Conservation (phyloP, 345 rosid genomes). For the Gossypium anomalum region DNA sequence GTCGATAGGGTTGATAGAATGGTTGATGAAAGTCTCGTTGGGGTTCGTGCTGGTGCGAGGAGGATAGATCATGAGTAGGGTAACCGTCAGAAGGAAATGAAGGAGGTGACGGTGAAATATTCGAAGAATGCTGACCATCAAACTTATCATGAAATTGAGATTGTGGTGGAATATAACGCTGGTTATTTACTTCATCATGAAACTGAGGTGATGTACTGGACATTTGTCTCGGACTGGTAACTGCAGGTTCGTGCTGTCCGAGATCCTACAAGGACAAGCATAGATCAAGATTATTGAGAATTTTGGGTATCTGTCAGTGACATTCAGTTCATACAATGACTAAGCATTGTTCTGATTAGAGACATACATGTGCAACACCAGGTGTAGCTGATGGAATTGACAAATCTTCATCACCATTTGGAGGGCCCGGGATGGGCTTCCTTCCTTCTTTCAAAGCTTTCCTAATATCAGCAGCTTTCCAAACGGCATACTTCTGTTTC, state of each 20-base stretch:
- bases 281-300: constrained; percentile 3
- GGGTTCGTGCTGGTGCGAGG: constrained; percentile 12
- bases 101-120: constrained; percentile 42
- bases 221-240: constrained; percentile 38
- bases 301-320: background rate
- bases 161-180: constrained; percentile 40
- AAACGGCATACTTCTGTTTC: constrained; percentile 93
- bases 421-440: constrained; percentile 86
- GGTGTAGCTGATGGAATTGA: constrained; percentile 42
- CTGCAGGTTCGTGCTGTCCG: constrained; percentile 37
- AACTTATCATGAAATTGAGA: constrained; percentile 41
- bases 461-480: constrained; percentile 97
- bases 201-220: constrained; percentile 43
- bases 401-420: constrained; percentile 59
- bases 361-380: constrained; percentile 45
- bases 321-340: background rate
- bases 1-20: constrained; percentile 54
- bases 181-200: constrained; percentile 41
- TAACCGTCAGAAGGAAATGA: constrained; percentile 37
- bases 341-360: constrained; percentile 2
- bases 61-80: constrained; percentile 50
- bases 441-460: constrained; percentile 95
- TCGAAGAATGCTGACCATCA: constrained; percentile 34
- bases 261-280: constrained; percentile 52
- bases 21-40: constrained; percentile 31